Base-by-base conservation (phyloP, 2,329 filamentous ascomycete species). In the Xylariales sp. region DNA sequence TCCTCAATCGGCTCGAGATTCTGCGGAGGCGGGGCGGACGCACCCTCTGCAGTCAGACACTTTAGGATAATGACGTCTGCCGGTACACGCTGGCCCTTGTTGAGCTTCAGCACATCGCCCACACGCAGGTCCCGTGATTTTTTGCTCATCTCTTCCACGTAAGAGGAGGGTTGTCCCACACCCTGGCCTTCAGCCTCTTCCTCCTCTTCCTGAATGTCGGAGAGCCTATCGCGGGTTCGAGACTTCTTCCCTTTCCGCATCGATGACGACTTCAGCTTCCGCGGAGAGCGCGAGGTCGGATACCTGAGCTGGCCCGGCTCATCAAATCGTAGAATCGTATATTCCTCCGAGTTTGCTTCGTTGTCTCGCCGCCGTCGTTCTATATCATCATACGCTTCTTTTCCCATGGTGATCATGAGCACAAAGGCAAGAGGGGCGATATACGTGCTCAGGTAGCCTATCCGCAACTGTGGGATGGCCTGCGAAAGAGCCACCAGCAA, bases 381-480 rank as follows among this genome's bases (percentile, higher is more conserved):
- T 52, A 98, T 87, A 60, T 98, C 94, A 58, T 98, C 93, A 53
- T 86, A 82, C 0, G 93, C 94, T 63, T 98, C 94, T 60, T 98
- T 98, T 14, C 89, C 90, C 54, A 98, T 75, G 0, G 93, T 96
- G 47, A 98, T 93, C 29, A 81, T 71, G 29, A 98, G 76, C 43
- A 98, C 94, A 62, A 96, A 96, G 1, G 83, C 88, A 45, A 98
- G 65, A 1, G 93, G 93, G 15, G 87, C 90, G 59, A 97, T 81
- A 54, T 98, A 98, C 2, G 93, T 97, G 20, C 87, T 87, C 44
- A 98, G 76, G 60, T 96, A 97, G 40, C 93, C 93, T 48, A 98
- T 96, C 38, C 89, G 81, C 38, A 98, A 67, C 16, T 86, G 78
- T 4, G 89, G 90, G 54, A 98, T 90, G 29, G 88, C 83, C 64